Evolutionary conservation across 805 yeast genomes (phyloP).

Genomic region (Nakazawaea ishiwadae): DNA sequence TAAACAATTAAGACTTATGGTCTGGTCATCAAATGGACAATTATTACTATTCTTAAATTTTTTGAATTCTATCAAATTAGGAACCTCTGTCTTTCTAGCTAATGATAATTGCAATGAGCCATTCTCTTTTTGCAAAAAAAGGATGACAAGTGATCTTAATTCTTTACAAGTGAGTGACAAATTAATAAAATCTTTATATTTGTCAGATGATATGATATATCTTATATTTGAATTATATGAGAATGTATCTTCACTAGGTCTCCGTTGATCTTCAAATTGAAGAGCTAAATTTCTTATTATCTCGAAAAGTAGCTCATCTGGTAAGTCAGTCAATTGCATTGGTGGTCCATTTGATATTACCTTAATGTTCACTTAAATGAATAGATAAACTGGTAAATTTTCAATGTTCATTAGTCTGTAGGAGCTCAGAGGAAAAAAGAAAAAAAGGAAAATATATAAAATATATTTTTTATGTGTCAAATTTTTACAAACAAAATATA

Average conservation of each 20-base stretch:
- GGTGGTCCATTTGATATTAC: neutral
- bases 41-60: neutral
- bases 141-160: neutral
- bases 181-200: neutral
- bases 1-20: neutral
- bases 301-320: constrained; percentile 3
- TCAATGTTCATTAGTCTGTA: neutral
- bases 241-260: neutral
- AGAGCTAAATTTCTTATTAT: too few relatives aligned
- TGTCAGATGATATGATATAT: neutral
- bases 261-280: neutral
- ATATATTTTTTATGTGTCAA: neutral
- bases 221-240: neutral
- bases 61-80: constrained; percentile 1
- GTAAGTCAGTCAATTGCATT: constrained; percentile 1
- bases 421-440: too few relatives aligned
- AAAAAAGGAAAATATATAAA: too few relatives aligned
- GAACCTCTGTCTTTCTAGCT: constrained; percentile 4
- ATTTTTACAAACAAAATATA: too few relatives aligned
- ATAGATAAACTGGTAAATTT: too few relatives aligned
- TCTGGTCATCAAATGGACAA: too few relatives aligned
- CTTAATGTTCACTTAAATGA: too few relatives aligned
- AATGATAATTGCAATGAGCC: constrained; percentile 3
- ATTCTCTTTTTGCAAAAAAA: neutral
- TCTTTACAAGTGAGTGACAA: neutral